These are phyloP conservation scores for Trametes meyenii DNA, from an alignment of 768 basidiomycete species.

Conservation along the genomic window DNA sequence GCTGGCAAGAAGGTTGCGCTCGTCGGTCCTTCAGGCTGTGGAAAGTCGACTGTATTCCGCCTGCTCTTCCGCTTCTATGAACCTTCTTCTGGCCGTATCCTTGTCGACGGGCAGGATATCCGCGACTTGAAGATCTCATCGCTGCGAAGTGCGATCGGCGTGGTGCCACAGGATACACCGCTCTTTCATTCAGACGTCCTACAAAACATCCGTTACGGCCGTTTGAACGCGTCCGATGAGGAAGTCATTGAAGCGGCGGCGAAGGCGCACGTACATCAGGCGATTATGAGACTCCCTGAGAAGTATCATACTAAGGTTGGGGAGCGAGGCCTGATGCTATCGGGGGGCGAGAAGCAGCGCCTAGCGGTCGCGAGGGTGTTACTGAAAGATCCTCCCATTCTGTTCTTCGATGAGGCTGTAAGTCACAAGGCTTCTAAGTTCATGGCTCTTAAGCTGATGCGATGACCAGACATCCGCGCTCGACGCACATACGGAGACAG, in stretches of 20 bases:
- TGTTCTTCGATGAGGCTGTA: slow-evolving; percentile 99
- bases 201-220: slow-evolving; percentile 95
- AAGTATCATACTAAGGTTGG: slow-evolving; percentile 91
- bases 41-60: slow-evolving; percentile 95
- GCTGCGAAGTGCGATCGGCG: slow-evolving; percentile 78
- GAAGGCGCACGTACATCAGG: slow-evolving; percentile 86
- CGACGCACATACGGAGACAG: slow-evolving; percentile 92
- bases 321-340: slow-evolving; percentile 96
- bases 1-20: slow-evolving; percentile 97
- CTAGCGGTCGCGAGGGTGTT: slow-evolving; percentile 92
- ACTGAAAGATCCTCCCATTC: slow-evolving; percentile 91
- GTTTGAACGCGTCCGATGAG: slow-evolving; percentile 76
- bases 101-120: slow-evolving; percentile 88
- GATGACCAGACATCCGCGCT: slow-evolving; percentile 83
- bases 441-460: neutral
- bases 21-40: slow-evolving; percentile 96
- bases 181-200: slow-evolving; percentile 94
- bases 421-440: slow-evolving; percentile 36
- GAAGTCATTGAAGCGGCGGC: slow-evolving; percentile 83
- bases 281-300: slow-evolving; percentile 80
- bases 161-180: slow-evolving; percentile 98
- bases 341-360: slow-evolving; percentile 97
- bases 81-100: slow-evolving; percentile 77
- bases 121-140: slow-evolving; percentile 68
- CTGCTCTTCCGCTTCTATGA: slow-evolving; percentile 92